Evolutionary conservation across 441 rosid species (phyloP).

Genomic region (Syzygium syzygioides): DNA sequence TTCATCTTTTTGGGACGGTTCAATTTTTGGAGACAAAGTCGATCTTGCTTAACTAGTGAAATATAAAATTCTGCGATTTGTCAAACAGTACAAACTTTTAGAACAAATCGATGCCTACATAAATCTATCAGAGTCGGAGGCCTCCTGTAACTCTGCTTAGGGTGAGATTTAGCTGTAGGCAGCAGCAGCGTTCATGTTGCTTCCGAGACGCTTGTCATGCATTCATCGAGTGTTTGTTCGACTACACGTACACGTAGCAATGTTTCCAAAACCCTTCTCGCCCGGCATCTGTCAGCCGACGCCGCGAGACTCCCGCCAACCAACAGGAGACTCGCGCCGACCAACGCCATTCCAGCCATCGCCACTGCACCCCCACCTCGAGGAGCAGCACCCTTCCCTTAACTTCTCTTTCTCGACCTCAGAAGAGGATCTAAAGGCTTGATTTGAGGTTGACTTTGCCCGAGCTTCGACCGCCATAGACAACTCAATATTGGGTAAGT

Average conservation of each 20-base stretch:
- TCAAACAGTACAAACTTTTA: neutral
- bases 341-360: neutral
- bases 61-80: neutral
- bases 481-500: neutral
- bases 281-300: neutral
- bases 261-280: neutral
- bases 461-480: neutral
- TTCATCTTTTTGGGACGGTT: neutral
- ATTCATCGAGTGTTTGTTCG: too few species aligned
- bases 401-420: neutral
- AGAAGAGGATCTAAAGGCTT: neutral
- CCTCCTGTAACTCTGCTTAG: neutral
- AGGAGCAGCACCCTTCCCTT: neutral
- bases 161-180: too few species aligned
- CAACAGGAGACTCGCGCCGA: neutral
- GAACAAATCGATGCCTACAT: neutral
- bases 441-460: neutral
- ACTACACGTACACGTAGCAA: too few species aligned
- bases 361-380: neutral
- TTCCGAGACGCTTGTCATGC: too few species aligned
- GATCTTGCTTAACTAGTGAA: neutral
- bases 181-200: too few species aligned
- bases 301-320: neutral
- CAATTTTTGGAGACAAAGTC: neutral
- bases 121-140: neutral